Conservation (phyloP, 202 grass and related monocot species). For the Dendrocalamus latiflorus region DNA sequence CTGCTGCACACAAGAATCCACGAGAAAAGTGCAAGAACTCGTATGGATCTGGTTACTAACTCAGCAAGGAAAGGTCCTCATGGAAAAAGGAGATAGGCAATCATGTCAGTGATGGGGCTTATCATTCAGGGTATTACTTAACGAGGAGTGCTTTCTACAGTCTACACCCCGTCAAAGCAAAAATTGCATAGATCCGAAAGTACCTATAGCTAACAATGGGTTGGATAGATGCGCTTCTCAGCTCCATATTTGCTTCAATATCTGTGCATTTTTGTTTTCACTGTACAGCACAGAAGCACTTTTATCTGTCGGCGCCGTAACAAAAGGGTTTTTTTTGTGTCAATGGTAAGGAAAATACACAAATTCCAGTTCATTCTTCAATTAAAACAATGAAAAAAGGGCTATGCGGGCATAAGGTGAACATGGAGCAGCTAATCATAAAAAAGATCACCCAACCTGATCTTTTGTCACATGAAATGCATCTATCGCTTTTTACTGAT, state of each 20-base stretch:
- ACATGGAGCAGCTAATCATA: slow-evolving; percentile 9
- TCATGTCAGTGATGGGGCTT: slow-evolving; percentile 4
- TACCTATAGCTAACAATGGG: neutral
- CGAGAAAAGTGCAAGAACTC: slow-evolving; percentile 5
- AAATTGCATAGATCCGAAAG: slow-evolving; percentile 3
- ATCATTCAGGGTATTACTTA: neutral
- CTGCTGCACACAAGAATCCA: slow-evolving; percentile 11
- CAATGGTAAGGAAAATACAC: neutral
- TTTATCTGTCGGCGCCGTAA: neutral
- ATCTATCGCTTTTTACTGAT: slow-evolving; percentile 21
- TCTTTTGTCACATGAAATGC: slow-evolving; percentile 40
- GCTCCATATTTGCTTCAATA: neutral
- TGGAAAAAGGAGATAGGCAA: neutral
- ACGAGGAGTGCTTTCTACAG: neutral
- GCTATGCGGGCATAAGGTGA: neutral
- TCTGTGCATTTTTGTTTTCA: neutral
- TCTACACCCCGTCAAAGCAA: neutral
- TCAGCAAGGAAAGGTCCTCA: slow-evolving; percentile 12
- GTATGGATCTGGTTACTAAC: slow-evolving; percentile 9
- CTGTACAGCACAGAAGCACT: neutral
- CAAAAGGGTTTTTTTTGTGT: neutral
- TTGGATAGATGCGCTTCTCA: neutral
- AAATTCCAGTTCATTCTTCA: neutral
- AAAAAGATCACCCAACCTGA: slow-evolving; percentile 17
- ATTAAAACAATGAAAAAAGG: neutral